phyloP scores from a whole-genome alignment of 1,284 basidiomycete genomes.

The Cryptococcus sp. region DNA sequence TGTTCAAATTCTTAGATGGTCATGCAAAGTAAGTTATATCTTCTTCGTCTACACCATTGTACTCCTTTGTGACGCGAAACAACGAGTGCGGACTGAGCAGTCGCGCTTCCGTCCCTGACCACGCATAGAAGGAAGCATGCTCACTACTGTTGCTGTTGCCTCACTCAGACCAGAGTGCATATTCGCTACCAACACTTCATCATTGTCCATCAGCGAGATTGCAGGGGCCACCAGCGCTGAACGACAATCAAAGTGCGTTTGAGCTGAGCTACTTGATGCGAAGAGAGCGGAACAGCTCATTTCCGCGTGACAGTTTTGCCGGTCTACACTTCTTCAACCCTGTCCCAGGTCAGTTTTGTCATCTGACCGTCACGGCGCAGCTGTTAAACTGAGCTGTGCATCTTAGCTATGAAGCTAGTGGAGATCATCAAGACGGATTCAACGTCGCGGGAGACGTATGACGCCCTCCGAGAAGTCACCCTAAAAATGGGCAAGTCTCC shows the following conservation, averaged over 20 bases:
- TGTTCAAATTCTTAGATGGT: conserved; percentile 59
- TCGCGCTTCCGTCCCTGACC: not conserved
- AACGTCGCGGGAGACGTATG: conserved; percentile 56
- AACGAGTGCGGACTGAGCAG: too few relatives aligned
- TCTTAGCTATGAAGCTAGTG: conserved; percentile 61
- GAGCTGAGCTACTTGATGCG: not conserved
- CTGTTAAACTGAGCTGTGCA: conserved; percentile 10
- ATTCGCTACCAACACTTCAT: conserved; percentile 62
- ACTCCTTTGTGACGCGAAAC: too few relatives aligned
- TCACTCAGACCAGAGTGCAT: conserved; percentile 47
- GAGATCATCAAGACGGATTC: conserved; percentile 59
- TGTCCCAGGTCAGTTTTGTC: conserved; percentile 39
- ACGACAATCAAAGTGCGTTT: conserved; percentile 50
- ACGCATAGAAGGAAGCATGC: not conserved
- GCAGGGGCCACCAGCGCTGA: conserved; percentile 50
- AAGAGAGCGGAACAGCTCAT: conserved; percentile 2
- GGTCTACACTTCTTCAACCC: conserved; percentile 62
- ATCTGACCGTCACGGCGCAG: not conserved
- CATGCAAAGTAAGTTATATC: conserved; percentile 52
- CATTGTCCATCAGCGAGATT: conserved; percentile 58
- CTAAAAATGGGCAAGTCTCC: conserved; percentile 59
- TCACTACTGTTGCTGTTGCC: not conserved
- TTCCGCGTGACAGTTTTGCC: conserved; percentile 45
- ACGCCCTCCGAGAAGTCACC: conserved; percentile 57
- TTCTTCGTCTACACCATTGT: not conserved